Evolutionary conservation across 2,329 filamentous ascomycete species (phyloP).

Genomic region (Claviceps africana): DNA sequence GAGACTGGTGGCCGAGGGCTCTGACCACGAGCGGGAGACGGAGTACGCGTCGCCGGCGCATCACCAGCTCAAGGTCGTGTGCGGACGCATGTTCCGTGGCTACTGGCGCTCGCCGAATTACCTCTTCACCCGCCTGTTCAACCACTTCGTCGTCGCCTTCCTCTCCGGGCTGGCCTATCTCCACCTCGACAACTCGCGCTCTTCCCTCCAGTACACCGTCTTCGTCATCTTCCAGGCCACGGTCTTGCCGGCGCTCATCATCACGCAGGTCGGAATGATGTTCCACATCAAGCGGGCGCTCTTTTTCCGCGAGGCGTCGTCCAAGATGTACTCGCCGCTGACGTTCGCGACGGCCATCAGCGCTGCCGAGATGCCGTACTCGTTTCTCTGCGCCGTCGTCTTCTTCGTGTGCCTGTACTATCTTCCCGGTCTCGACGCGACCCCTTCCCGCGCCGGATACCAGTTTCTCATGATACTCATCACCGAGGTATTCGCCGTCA

Average conservation of each 20-base stretch:
- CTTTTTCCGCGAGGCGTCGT: constrained; percentile 73
- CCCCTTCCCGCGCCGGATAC: constrained; percentile 57
- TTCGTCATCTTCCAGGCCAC: constrained; percentile 88
- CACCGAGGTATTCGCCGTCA: constrained; percentile 74
- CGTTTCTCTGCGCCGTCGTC: constrained; percentile 59
- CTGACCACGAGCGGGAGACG: constrained; percentile 44
- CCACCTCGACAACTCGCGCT: constrained; percentile 59
- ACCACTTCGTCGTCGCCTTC: constrained; percentile 64
- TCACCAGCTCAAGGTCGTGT: constrained; percentile 68
- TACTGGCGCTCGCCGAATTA: constrained; percentile 86
- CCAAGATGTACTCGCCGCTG: constrained; percentile 73
- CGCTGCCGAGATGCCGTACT: constrained; percentile 76
- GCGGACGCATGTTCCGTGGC: constrained; percentile 56
- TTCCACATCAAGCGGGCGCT: constrained; percentile 68
- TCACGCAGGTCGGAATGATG: constrained; percentile 68
- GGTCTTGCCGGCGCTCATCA: constrained; percentile 68
- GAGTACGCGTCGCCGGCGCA: constrained; percentile 71
- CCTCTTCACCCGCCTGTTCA: constrained; percentile 76
- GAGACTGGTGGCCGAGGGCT: constrained; percentile 20
- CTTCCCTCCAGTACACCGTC: constrained; percentile 69
- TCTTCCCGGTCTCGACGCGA: constrained; percentile 58
- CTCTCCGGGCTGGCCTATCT: constrained; percentile 70
- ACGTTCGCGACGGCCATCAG: constrained; percentile 68
- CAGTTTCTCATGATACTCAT: constrained; percentile 77
- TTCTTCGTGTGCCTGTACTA: constrained; percentile 82